phyloP scores from a whole-genome alignment of 805 yeast species.

The Hanseniaspora thailandica region DNA sequence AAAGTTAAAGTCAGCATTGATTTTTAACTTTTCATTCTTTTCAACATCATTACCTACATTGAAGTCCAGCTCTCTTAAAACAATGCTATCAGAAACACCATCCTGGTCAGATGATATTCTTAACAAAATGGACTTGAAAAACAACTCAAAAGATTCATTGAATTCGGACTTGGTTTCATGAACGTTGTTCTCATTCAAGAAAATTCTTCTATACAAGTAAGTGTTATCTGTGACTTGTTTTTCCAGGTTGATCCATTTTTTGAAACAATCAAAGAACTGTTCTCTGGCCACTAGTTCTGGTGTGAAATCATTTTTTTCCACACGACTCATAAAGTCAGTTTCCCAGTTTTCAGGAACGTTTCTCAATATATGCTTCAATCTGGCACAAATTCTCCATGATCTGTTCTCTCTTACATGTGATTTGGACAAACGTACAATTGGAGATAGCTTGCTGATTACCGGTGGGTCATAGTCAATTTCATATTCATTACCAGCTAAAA shows the following conservation, averaged over 20 bases:
- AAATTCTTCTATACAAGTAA: conserved; percentile 42
- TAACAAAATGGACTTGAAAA: conserved; percentile 1
- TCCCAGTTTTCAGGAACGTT: conserved; percentile 47
- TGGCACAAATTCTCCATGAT: conserved; percentile 76
- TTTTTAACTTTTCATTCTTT: not conserved
- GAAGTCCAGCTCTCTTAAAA: conserved; percentile 3
- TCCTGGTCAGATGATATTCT: conserved; percentile 13
- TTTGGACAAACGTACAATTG: conserved; percentile 56
- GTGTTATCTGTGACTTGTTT: conserved; percentile 50
- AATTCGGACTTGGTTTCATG: not conserved
- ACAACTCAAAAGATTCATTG: not conserved
- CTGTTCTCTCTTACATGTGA: conserved; percentile 70
- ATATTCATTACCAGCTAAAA: conserved; percentile 38
- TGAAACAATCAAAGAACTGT: conserved; percentile 47
- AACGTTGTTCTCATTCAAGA: conserved; percentile 25
- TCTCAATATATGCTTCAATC: conserved; percentile 62
- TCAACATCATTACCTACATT: not conserved
- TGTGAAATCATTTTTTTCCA: conserved; percentile 30
- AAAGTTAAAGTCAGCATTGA: not conserved
- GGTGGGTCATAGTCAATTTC: conserved; percentile 73
- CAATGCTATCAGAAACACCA: conserved; percentile 13
- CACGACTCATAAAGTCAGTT: conserved; percentile 24
- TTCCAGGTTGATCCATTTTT: conserved; percentile 89
- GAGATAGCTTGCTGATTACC: conserved; percentile 80
- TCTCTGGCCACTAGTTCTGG: conserved; percentile 43